Base-by-base conservation (phyloP, 768 basidiomycete genomes). In the Suillus ampliporus region DNA sequence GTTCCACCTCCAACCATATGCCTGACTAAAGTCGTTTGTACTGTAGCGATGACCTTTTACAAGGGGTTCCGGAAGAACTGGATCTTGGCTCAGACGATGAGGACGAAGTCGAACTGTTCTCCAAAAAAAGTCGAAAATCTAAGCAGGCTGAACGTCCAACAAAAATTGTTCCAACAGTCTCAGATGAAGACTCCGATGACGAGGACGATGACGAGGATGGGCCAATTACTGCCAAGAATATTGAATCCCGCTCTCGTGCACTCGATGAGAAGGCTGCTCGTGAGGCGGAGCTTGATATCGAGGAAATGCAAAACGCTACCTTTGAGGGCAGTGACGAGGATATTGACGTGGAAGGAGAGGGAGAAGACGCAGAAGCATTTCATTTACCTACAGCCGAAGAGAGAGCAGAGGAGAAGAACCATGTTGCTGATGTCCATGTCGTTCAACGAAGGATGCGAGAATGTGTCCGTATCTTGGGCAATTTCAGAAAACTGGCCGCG, bases 371-470 rank as follows among this genome's bases (percentile, higher is more conserved):
- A 3, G 80, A 76, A 34, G 81, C 78, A 38, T 89, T 91, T 77
- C 82, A 80, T 63, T 76, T 95, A 31, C 93, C 89, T 1, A 91
- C 91, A 4, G 76, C 85, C 1, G 85, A 86, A 65, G 89, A 94
- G 72, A 81, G 87, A 58, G 91, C 89, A 67, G 83, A 85, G 64
- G 92, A 94, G 77, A 88, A 87, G 74, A 83, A 80, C 46, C 75
- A 74, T 14, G 90, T 89, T 13, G 86, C 90, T 3, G 90, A 94
- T 64, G 82, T 94, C 31, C 86, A 90, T 44, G 80, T 83, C 51
- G 87, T 97, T 14, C 92, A 95, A 73, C 81, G 84, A 63, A 84
- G 95, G 57, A 91, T 96, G 86, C 83, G 89, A 67, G 83, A 89
- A 65, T 92, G 90, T 65, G 88, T 90, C 28, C 82, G 87, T 48